A percentile compares a stretch with the other conserved stretches of the same genome.
Conservation (phyloP, 331 rosid genomes). For the Cydonia oblonga region DNA sequence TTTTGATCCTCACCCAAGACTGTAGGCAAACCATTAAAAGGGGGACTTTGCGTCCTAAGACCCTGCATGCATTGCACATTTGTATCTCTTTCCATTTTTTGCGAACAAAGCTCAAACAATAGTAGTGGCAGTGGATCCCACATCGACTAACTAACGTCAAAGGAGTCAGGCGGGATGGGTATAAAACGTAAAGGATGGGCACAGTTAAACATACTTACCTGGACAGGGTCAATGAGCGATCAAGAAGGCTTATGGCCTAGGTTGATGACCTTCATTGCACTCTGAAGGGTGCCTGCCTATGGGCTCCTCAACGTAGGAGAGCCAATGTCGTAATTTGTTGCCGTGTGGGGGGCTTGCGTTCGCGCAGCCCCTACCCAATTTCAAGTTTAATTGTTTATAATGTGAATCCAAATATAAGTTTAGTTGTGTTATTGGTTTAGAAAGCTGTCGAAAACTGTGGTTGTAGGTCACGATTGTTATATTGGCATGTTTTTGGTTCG, state of each 20-base stretch:
- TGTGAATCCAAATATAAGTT: no score
- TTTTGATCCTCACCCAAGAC: no score
- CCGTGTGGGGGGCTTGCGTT: conserved; percentile 31
- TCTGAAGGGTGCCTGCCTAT: conserved; percentile 10
- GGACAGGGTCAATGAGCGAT: conserved; percentile 23
- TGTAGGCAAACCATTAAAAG: no score
- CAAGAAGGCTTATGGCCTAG: conserved; percentile 18
- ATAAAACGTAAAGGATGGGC: not conserved
- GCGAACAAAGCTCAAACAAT: no score
- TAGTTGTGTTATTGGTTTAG: no score
- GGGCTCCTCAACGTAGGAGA: conserved; percentile 26
- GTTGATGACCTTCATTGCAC: conserved; percentile 26
- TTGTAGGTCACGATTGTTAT: no score
- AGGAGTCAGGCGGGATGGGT: not conserved
- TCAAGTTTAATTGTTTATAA: no score
- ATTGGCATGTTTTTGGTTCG: no score
- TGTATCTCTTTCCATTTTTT: no score
- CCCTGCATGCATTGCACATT: no score
- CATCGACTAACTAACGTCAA: conserved; percentile 6
- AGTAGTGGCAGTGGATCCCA: conserved; percentile 14
- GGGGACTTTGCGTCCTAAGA: no score
- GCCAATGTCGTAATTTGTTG: conserved; percentile 25
- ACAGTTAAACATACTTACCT: accelerated
- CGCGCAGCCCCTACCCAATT: conserved; percentile 22
- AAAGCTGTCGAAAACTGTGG: no score